phyloP scores from a whole-genome alignment of 345 rosid species.

The Syzygium oleosum region DNA sequence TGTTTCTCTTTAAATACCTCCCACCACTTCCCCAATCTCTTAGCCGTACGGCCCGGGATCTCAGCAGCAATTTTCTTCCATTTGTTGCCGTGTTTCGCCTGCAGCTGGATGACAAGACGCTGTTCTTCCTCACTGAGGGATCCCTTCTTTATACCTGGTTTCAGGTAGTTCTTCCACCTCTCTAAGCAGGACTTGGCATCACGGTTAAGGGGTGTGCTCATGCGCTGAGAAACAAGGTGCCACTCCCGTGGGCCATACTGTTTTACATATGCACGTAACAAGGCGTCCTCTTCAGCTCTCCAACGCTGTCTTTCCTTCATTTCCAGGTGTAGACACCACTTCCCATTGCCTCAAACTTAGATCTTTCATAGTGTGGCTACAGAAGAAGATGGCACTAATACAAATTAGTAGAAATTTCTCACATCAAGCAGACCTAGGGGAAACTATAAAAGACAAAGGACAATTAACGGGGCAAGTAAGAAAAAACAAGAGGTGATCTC shows the following conservation, averaged over 20 bases:
- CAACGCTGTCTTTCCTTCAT: slow-evolving; percentile 99
- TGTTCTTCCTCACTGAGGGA: slow-evolving; percentile 92
- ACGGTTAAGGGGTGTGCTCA: slow-evolving; percentile 73
- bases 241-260: slow-evolving; percentile 97
- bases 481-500: background rate
- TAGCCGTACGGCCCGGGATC: slow-evolving; percentile 92
- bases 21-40: slow-evolving; percentile 98
- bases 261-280: slow-evolving; percentile 77
- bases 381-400: background rate
- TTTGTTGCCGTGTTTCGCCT: slow-evolving; percentile 95
- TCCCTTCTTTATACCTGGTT: slow-evolving; percentile 98
- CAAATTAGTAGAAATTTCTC: background rate
- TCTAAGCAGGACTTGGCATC: slow-evolving; percentile 96
- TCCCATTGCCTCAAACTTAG: slow-evolving; percentile 43
- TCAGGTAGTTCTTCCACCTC: slow-evolving; percentile 96
- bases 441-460: background rate
- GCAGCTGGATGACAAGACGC: slow-evolving; percentile 77
- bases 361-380: slow-evolving; percentile 47
- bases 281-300: slow-evolving; percentile 95
- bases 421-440: background rate
- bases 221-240: slow-evolving; percentile 89
- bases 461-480: background rate
- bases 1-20: slow-evolving; percentile 97
- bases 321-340: slow-evolving; percentile 51
- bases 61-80: slow-evolving; percentile 99